Evolutionary conservation across 805 yeast genomes (phyloP), one percentile per base, ranked within the genome.

Genomic region (Candida saitoana): DNA sequence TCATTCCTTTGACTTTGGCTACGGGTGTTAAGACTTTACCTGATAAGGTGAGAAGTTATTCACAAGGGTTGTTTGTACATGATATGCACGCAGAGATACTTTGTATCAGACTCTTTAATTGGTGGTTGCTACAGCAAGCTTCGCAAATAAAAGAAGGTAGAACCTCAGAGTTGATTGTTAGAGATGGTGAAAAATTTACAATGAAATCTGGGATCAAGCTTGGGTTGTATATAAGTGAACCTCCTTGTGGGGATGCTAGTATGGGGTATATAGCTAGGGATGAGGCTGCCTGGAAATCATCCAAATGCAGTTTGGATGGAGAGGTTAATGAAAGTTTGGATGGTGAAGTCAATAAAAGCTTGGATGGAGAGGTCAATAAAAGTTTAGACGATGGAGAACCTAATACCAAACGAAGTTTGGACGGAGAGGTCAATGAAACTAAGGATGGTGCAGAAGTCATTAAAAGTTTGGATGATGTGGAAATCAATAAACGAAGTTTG

Each of bases 241-340:
- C 82, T 0, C 97, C 97, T 0, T 90, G 98, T 65, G 98, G 98
- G 1, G 97, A 90, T 57, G 81, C 87, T 0, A 83, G 95, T 4
- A 76, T 88, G 79, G 73, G 62, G 1, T 53, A 57, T 18, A 44
- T 65, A 3, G 47, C 55, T 12, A 37, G 51, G 1, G 55, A 36
- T 11, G 15, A 29, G 12, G 39, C 16, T 18, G 30, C 38, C 8
- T 36, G 38, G 38, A 7, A 9, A 14, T 29, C 32, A 29, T 6
- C 9, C 9, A 22, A 22, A 22, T 7, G 25, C 6, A 6, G 25
- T 22, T 22, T 22, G 6, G 36, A 37, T 9, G 35, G 27, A n/a
- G n/a, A n/a, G n/a, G n/a, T n/a, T n/a, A n/a, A n/a, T n/a, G n/a
- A n/a, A n/a, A n/a, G n/a, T 11, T 6, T 7, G 11, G 47, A 49